Evolutionary conservation across 768 basidiomycete species (phyloP), one percentile per base, ranked within the genome.

Genomic region (Clavulina sp.): DNA sequence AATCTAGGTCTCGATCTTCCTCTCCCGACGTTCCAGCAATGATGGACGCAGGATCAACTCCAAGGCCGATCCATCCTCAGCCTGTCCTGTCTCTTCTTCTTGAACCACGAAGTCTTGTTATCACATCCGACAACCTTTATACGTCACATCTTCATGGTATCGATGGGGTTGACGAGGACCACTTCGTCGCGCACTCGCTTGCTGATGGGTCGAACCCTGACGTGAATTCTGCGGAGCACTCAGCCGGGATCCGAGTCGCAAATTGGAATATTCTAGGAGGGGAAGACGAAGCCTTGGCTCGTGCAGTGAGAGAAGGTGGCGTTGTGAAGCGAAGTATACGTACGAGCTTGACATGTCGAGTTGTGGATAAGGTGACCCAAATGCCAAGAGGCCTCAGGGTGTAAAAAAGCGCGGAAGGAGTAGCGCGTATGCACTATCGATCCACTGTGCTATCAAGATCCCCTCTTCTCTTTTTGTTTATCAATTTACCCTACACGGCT

Each of bases 301-400:
- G 65, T 38, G 64, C 66, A 6, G 62, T 81, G 47, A 48, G 59
- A 36, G 61, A 65, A 16, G 79, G 78, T n/a, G 75, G 74, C 5
- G 61, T 63, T 28, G 63, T 89, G 52, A 60, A 62, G 56, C 72
- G 91, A 54, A 66, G 67, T 18, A 71, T 71, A 34, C 68, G 91
- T 61, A 77, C 84, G 50, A 93, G 87, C 65, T 63, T 93, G 60
- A 93, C 91, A 1, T 93, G 84, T 62, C 72, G 89, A 49, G 83
- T 84, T 60, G 82, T 91, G 2, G 73, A 71, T 51, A 81, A 75
- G 59, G 80, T 19, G 9, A 38, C 19, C 34, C 9, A 38, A n/a
- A n/a, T n/a, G n/a, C n/a, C n/a, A n/a, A n/a, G n/a, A n/a, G n/a
- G n/a, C n/a, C n/a, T n/a, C n/a, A n/a, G n/a, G n/a, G n/a, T n/a